Evolutionary conservation across 345 rosid genomes (phyloP).

Genomic region (Cardiospermum halicacabum): DNA sequence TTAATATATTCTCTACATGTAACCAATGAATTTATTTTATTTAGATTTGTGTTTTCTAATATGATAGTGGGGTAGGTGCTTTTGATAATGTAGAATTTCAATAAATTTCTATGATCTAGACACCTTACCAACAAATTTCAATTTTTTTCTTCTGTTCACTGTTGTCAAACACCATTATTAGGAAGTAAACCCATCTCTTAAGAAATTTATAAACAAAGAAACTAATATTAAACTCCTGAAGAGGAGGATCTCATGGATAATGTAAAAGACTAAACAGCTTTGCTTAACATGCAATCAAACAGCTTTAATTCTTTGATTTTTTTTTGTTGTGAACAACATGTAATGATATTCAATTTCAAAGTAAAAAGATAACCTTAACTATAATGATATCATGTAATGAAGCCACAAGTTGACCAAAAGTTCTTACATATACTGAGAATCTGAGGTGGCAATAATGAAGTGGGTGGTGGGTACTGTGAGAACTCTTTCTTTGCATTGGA

Average conservation of each 20-base stretch:
- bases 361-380: no score
- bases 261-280: conserved; percentile 18
- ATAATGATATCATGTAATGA: no score
- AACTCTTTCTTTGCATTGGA: conserved; percentile 28
- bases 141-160: not conserved
- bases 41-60: not conserved
- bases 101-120: conserved; percentile 15
- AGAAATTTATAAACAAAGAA: not conserved
- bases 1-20: not conserved
- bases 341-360: no score
- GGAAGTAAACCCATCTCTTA: not conserved
- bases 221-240: no score
- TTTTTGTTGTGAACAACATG: not conserved
- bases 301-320: not conserved
- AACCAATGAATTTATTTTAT: not conserved
- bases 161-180: not conserved
- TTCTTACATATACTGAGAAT: not conserved
- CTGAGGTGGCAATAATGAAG: conserved; percentile 20
- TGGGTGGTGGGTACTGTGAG: conserved; percentile 13
- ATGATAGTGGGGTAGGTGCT: not conserved
- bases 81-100: not conserved
- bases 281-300: conserved; percentile 25
- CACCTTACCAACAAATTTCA: conserved; percentile 15
- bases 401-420: not conserved
- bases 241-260: conserved; percentile 16